Percentiles rank a stretch among this genome's conserved stretches.
These are phyloP conservation scores for Tillandsia leiboldiana DNA, from an alignment of 176 grass and related monocot genomes.

Conservation along the genomic window DNA sequence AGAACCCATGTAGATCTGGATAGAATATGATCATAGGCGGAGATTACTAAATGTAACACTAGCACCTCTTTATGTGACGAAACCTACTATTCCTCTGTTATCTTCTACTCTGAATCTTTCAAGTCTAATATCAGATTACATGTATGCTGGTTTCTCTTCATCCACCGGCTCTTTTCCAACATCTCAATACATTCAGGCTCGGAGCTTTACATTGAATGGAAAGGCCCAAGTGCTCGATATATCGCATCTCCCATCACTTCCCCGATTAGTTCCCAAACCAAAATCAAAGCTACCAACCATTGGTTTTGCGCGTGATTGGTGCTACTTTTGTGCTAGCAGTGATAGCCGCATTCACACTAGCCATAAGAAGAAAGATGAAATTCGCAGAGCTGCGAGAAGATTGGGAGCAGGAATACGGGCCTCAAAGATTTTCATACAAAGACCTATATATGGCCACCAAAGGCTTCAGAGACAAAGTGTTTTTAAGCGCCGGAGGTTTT, in stretches of 20 bases:
- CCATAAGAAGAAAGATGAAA: slow-evolving; percentile 16
- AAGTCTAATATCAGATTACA: neutral
- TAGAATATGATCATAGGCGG: slow-evolving; percentile 21
- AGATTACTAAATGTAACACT: too few relatives aligned
- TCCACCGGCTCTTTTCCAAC: slow-evolving; percentile 42
- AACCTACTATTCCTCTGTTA: too few relatives aligned
- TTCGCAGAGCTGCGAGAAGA: slow-evolving; percentile 45
- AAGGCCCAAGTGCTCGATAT: slow-evolving; percentile 34
- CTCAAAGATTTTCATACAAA: slow-evolving; percentile 55
- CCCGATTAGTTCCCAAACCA: slow-evolving; percentile 11
- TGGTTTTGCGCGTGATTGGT: neutral
- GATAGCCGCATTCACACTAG: neutral
- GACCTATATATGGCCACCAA: slow-evolving; percentile 43
- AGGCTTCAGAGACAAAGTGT: slow-evolving; percentile 37
- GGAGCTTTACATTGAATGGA: slow-evolving; percentile 56
- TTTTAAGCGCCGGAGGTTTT: slow-evolving; percentile 54
- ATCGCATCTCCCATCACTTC: slow-evolving; percentile 34
- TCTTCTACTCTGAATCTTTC: too few relatives aligned
- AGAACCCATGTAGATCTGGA: slow-evolving; percentile 44
- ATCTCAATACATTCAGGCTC: slow-evolving; percentile 51
- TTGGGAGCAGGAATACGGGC: slow-evolving; percentile 54
- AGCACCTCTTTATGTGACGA: too few relatives aligned
- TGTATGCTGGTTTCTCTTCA: slow-evolving; percentile 54
- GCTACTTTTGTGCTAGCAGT: slow-evolving; percentile 7
- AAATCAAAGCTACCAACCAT: neutral